Percentiles rank a stretch among this genome's conserved stretches.
These are phyloP conservation scores for Myrica gale DNA, from an alignment of 306 rosid species.

Conservation along the genomic window DNA sequence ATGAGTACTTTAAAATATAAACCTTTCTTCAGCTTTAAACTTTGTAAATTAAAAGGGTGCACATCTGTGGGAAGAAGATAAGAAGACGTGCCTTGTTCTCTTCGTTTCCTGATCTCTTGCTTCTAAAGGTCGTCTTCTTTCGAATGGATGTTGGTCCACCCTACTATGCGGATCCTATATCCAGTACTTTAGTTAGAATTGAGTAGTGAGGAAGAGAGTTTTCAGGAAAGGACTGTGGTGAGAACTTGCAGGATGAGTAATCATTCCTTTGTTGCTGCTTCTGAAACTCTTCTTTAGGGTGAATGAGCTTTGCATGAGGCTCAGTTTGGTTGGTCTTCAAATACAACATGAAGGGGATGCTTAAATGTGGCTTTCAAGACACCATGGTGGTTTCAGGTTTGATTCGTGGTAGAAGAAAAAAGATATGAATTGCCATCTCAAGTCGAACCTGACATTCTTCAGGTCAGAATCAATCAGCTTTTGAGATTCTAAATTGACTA, in stretches of 20 bases:
- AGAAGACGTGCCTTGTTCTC: too few species aligned
- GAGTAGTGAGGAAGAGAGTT: neutral
- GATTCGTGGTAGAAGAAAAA: neutral
- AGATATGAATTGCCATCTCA: neutral
- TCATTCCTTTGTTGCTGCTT: neutral
- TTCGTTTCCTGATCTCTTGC: too few species aligned
- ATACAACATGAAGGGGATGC: neutral
- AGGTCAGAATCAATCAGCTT: neutral
- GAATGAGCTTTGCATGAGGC: neutral
- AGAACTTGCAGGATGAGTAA: neutral
- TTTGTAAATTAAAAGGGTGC: neutral
- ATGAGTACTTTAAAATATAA: neutral
- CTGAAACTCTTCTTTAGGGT: neutral
- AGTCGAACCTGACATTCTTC: neutral
- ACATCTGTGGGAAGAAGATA: neutral
- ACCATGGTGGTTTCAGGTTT: neutral
- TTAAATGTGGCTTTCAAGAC: neutral
- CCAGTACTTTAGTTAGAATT: neutral
- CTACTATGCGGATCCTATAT: too few species aligned
- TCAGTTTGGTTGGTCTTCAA: neutral
- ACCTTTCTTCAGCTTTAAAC: neutral
- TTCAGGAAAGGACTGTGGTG: neutral
- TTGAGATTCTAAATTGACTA: neutral
- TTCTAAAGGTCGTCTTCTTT: too few species aligned
- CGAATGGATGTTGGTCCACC: too few species aligned